A percentile compares a stretch with the other conserved stretches of the same genome.
phyloP scores from a whole-genome alignment of 495 filamentous ascomycete genomes.

The Aspergillus ellipticus region DNA sequence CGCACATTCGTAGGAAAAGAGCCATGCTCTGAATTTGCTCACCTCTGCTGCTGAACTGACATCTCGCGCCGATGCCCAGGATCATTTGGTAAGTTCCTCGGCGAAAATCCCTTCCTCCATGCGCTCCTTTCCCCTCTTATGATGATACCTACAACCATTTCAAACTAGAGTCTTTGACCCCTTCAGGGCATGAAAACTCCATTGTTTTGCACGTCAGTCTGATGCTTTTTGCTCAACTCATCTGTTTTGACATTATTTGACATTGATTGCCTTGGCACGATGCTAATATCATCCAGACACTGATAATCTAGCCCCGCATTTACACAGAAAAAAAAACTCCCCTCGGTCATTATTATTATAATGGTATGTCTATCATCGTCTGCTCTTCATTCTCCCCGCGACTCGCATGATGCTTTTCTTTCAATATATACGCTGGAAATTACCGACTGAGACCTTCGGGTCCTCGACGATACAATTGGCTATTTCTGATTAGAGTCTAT shows the following conservation, averaged over 20 bases:
- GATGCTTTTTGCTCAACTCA: conserved; percentile 46
- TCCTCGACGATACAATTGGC: conserved; percentile 85
- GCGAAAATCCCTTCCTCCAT: neutral
- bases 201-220: conserved; percentile 99
- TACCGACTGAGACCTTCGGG: conserved; percentile 88
- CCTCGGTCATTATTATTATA: conserved; percentile 1
- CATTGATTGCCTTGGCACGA: conserved; percentile 12
- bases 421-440: conserved; percentile 97
- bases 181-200: conserved; percentile 81
- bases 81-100: conserved; percentile 11
- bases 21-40: conserved; percentile 1
- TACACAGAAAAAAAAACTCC: neutral
- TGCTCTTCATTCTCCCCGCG: neutral
- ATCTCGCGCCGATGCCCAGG: conserved; percentile 1
- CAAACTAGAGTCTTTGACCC: conserved; percentile 99
- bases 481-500: conserved; percentile 65
- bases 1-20: conserved; percentile 2
- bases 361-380: conserved; percentile 26
- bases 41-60: conserved; percentile 6
- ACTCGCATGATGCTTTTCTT: conserved; percentile 73
- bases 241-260: neutral
- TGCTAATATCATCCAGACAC: conserved; percentile 26
- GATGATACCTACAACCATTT: conserved; percentile 79
- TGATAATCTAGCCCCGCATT: too few species aligned
- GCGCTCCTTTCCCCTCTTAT: conserved; percentile 27